Conservation (phyloP, 176 grass and related monocot species). For the Cenchrus purpureus region DNA sequence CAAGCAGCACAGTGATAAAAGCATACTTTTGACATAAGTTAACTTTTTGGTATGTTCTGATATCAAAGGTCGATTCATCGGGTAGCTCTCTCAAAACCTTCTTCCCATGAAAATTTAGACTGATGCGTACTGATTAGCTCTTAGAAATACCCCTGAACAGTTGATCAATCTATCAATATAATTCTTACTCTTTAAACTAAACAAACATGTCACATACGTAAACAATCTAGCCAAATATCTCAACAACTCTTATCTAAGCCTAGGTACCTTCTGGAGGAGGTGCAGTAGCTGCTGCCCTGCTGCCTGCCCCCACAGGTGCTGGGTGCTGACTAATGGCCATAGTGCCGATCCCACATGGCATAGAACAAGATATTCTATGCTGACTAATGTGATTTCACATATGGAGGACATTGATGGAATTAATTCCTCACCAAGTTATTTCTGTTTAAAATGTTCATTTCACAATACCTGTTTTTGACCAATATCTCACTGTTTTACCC, state of each 20-base stretch:
- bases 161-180: neutral
- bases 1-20: neutral
- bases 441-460: constrained; percentile 34
- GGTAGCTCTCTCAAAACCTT: neutral
- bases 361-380: neutral
- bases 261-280: neutral
- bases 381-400: constrained; percentile 21
- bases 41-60: neutral
- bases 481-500: constrained; percentile 43
- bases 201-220: neutral
- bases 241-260: neutral
- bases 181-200: constrained; percentile 2
- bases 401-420: constrained; percentile 13
- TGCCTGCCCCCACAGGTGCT: neutral
- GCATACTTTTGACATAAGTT: neutral
- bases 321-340: constrained; percentile 9
- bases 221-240: neutral
- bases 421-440: neutral
- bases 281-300: neutral
- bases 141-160: neutral
- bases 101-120: neutral
- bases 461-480: neutral
- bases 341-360: neutral
- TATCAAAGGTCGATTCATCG: constrained; percentile 16
- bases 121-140: neutral